A percentile compares a stretch with the other conserved stretches of the same genome.
Conservation (phyloP, 2,329 filamentous ascomycete genomes). For the Alternaria novae-zelandiae region DNA sequence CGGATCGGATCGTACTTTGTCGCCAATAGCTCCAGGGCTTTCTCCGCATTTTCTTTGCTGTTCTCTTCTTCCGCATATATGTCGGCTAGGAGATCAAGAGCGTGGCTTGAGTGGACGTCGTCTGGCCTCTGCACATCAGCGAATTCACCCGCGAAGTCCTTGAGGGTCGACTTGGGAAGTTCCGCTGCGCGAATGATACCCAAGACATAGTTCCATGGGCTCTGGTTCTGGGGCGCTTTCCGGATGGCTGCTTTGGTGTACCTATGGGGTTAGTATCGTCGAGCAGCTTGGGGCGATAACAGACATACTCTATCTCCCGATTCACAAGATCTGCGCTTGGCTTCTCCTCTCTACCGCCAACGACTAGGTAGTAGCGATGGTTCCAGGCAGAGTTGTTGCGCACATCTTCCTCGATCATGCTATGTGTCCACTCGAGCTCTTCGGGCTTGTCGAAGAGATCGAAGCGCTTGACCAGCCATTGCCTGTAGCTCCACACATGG, state of each 20-base stretch:
- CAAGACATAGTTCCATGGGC: constrained; percentile 89
- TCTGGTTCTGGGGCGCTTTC: constrained; percentile 90
- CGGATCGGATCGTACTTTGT: constrained; percentile 91
- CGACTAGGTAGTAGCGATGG: constrained; percentile 93
- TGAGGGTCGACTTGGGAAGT: constrained; percentile 56
- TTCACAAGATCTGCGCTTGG: constrained; percentile 65
- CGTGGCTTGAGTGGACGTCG: constrained; percentile 65
- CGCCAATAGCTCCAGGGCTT: constrained; percentile 75
- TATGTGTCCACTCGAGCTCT: constrained; percentile 74
- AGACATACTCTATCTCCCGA: constrained; percentile 71
- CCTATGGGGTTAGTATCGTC: constrained; percentile 36
- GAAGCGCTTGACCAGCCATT: constrained; percentile 74
- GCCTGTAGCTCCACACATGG: constrained; percentile 96
- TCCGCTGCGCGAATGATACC: constrained; percentile 75
- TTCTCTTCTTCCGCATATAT: constrained; percentile 63
- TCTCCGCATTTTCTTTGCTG: constrained; percentile 66
- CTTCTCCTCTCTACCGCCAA: constrained; percentile 61
- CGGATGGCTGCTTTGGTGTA: constrained; percentile 73
- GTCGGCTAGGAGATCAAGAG: constrained; percentile 75
- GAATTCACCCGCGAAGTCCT: constrained; percentile 62
- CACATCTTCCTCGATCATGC: constrained; percentile 78
- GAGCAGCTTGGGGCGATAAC: not conserved
- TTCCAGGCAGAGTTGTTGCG: constrained; percentile 98
- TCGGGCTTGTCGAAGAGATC: constrained; percentile 59
- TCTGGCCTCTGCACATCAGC: constrained; percentile 57